Evolutionary conservation across 2,329 filamentous ascomycete genomes (phyloP), one percentile per base, ranked within the genome.

Genomic region (Ceratocystis albifundus): DNA sequence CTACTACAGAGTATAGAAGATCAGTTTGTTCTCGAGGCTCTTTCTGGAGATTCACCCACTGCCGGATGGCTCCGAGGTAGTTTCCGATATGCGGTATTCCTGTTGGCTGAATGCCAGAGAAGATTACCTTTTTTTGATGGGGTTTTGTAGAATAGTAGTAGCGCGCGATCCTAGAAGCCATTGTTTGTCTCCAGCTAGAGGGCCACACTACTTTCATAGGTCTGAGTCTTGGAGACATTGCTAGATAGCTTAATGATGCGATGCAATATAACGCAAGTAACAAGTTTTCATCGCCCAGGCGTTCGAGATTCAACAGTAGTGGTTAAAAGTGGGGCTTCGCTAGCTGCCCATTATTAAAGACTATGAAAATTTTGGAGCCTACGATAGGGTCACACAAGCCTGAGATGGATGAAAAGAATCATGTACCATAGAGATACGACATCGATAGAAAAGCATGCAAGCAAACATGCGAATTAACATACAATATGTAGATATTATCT

Each of bases 51-150:
- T 82, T 80, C 61, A 88, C 88, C 94, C 94, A 99, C 80, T 90
- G 85, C 63, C 85, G 84, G 66, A 99, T 78, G 17, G 94, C 94
- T 30, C 94, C 94, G 10, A 96, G 82, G 75, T 96, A 99, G 77
- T 99, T 99, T 66, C 94, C 94, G 36, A 99, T 78, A 75, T 99
- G 94, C 15, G 94, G 94, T 28, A 95, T 82, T 45, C 93, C 94
- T 0, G 94, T 99, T 20, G 94, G 94, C 75, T 99, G 94, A 71
- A 99, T 99, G 65, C 92, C 94, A 2, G 94, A 97, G 79, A 99
- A 96, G 72, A 97, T 84, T 68, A 88, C 80, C 36, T 63, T 65
- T 45, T 67, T 68, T 32, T 48, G 44, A 12, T 48, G 66, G 80
- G 69, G 36, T 68, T 41, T 46, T 65, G 67, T 55, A 41, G 48